Evolutionary conservation across 2,329 filamentous ascomycete genomes (phyloP).

Genomic region (Tolypocladium paradoxum): DNA sequence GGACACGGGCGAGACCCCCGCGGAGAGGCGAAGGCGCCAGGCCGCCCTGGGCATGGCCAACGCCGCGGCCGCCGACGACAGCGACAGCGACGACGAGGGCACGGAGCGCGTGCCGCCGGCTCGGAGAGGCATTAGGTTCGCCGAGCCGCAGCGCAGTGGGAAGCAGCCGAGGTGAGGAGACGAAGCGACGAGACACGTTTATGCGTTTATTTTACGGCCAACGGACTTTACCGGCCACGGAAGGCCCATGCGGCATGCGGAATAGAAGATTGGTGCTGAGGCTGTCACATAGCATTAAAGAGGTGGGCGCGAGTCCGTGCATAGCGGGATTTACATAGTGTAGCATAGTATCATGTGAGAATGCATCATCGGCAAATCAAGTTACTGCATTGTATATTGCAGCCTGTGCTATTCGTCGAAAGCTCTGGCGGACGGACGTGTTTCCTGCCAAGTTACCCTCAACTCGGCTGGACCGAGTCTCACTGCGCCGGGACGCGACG

Average conservation of each 20-base stretch:
- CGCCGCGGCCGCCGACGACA: slow-evolving; percentile 34
- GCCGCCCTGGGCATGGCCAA: slow-evolving; percentile 56
- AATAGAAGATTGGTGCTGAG: background rate
- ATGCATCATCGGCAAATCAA: background rate
- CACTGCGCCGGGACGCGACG: background rate
- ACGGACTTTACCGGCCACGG: background rate
- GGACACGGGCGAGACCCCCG: slow-evolving; percentile 54
- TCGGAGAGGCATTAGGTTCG: slow-evolving; percentile 50
- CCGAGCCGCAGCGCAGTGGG: slow-evolving; percentile 26
- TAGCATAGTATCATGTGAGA: background rate
- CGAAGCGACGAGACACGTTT: background rate
- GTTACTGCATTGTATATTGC: too few relatives aligned
- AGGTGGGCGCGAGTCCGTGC: background rate
- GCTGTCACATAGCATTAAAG: background rate
- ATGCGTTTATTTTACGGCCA: background rate
- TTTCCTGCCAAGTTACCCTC: too few relatives aligned
- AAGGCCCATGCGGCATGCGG: background rate
- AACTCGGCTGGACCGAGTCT: background rate
- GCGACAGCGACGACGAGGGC: slow-evolving; percentile 44
- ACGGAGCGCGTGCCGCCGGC: slow-evolving; percentile 39
- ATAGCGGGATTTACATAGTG: background rate
- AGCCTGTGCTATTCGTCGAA: too few relatives aligned
- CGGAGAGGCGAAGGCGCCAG: slow-evolving; percentile 62
- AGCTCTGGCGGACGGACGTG: too few relatives aligned
- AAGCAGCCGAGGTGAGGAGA: background rate